A percentile compares a stretch with the other conserved stretches of the same genome.
Conservation (phyloP, 2,329 filamentous ascomycete genomes). For the Colletotrichum nymphaeae region DNA sequence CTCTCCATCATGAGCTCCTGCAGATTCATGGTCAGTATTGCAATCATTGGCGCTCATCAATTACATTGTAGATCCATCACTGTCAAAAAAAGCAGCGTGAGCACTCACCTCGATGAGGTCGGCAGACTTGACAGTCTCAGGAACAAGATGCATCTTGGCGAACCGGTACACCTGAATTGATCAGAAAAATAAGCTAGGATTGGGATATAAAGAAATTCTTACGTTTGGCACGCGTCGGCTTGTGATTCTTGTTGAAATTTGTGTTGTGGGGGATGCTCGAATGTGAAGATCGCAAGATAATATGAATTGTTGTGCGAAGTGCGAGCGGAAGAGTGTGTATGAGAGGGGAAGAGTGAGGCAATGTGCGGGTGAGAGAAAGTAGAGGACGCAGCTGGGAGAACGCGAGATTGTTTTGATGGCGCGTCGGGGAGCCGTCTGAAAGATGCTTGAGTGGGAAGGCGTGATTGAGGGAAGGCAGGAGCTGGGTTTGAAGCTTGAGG, state of each 20-base stretch:
- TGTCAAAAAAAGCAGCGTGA: background rate
- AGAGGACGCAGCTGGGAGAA: no score
- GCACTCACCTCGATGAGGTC: background rate
- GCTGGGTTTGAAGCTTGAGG: background rate
- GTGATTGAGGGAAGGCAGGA: background rate
- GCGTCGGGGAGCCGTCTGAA: background rate
- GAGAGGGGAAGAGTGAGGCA: no score
- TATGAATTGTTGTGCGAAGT: background rate
- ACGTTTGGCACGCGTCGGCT: background rate
- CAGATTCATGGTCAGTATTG: background rate
- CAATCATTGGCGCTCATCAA: background rate
- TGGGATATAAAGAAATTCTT: background rate
- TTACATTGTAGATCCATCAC: background rate
- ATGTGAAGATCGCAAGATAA: background rate
- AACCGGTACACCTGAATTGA: background rate
- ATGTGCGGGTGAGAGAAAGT: no score
- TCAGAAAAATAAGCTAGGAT: background rate
- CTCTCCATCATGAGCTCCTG: background rate
- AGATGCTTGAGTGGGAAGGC: background rate
- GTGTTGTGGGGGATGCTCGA: background rate
- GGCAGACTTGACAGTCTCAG: background rate
- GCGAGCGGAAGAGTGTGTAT: background rate
- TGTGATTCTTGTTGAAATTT: background rate
- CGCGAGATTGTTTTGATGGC: no score
- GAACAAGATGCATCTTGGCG: background rate